Percentiles rank a stretch among this genome's conserved stretches.
phyloP scores from a whole-genome alignment of 169 alveolate species.

The Cryptosporidium canis region DNA sequence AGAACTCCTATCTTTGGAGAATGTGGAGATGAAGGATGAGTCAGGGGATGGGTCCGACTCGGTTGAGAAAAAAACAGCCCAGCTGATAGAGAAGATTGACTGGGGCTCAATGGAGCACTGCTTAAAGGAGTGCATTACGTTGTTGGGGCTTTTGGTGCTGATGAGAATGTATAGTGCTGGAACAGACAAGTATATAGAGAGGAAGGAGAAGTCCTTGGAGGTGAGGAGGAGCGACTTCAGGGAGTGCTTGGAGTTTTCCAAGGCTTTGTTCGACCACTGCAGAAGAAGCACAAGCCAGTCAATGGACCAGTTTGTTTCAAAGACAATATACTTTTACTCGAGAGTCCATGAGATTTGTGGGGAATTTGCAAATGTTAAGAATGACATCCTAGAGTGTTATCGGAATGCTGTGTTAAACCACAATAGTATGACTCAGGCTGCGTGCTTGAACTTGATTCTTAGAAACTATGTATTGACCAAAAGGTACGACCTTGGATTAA shows the following conservation, averaged over 20 bases:
- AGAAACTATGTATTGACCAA: slow-evolving; percentile 86
- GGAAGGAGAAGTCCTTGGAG: slow-evolving; percentile 25
- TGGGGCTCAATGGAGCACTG: slow-evolving; percentile 72
- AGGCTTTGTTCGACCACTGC: slow-evolving; percentile 1
- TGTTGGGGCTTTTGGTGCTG: slow-evolving; percentile 75
- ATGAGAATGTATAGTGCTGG: slow-evolving; percentile 65
- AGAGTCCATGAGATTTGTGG: slow-evolving; percentile 88
- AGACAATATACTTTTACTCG: slow-evolving; percentile 84
- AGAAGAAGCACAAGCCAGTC: slow-evolving; percentile 75
- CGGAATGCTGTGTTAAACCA: slow-evolving; percentile 88
- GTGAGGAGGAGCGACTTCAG: background rate
- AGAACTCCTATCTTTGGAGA: background rate
- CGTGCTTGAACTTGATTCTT: slow-evolving; percentile 88
- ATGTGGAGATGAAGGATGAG: slow-evolving; percentile 26
- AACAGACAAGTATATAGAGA: background rate
- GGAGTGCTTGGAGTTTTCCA: background rate
- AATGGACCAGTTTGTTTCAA: slow-evolving; percentile 84
- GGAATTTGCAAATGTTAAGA: slow-evolving; percentile 79
- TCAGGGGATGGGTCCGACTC: background rate
- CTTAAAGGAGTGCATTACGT: slow-evolving; percentile 67
- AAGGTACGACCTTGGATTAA: slow-evolving; percentile 80
- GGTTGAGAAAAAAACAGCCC: background rate
- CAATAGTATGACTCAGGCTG: slow-evolving; percentile 88
- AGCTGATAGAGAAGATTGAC: slow-evolving; percentile 5
- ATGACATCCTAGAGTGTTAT: slow-evolving; percentile 79